phyloP scores from a whole-genome alignment of 2,329 filamentous ascomycete genomes.

The Trichoderma sp. region DNA sequence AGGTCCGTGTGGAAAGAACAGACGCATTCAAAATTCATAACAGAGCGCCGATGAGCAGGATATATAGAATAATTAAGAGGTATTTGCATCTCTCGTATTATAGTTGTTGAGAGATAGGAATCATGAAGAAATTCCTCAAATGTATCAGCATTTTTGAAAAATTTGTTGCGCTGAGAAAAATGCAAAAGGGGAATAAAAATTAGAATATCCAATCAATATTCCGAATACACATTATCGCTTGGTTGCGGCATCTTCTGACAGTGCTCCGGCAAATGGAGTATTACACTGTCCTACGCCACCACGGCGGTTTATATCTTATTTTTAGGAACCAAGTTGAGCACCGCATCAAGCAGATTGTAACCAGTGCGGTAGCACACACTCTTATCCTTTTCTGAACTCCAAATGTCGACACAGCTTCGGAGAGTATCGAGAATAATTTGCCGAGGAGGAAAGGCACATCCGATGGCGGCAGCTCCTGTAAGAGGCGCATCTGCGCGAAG shows the following conservation, averaged over 20 bases:
- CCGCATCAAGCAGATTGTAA: slow-evolving; percentile 39
- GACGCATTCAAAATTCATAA: not conserved
- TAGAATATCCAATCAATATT: not conserved
- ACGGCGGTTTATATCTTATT: slow-evolving; percentile 8
- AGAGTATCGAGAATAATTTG: slow-evolving; percentile 44
- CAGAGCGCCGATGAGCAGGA: not conserved
- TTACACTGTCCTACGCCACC: not conserved
- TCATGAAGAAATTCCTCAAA: not conserved
- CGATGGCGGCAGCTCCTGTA: slow-evolving; percentile 35
- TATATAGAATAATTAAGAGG: not conserved
- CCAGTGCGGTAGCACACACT: slow-evolving; percentile 44
- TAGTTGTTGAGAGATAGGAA: not conserved
- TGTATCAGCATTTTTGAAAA: not conserved
- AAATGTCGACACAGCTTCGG: slow-evolving; percentile 42
- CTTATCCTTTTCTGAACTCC: slow-evolving; percentile 42
- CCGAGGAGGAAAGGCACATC: slow-evolving; percentile 40
- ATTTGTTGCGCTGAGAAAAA: not conserved
- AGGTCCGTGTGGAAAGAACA: not conserved
- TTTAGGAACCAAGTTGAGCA: slow-evolving; percentile 37
- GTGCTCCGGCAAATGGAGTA: not conserved
- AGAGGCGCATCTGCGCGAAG: slow-evolving; percentile 43
- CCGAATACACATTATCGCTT: not conserved
- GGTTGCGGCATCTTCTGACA: not conserved
- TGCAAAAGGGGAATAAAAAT: not conserved
- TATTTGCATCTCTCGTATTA: not conserved